Evolutionary conservation across 805 yeast species (phyloP), one percentile per base, ranked within the genome.

Genomic region (Candida silvatica): DNA sequence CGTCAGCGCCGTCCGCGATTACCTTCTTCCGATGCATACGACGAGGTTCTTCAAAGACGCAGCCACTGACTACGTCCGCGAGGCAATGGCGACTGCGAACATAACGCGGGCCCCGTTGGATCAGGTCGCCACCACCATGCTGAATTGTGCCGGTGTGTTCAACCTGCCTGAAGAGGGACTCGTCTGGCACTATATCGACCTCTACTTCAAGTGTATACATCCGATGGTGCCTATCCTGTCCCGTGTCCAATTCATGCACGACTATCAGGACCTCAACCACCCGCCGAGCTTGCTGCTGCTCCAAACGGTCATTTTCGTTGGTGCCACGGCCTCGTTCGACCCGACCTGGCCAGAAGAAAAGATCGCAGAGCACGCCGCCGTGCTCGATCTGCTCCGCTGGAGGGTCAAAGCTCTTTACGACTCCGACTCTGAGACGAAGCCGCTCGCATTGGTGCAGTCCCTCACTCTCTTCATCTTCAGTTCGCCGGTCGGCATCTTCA

Each of bases 381-480:
- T 44, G 2, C 35, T 42, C 32, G 58, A 71, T 38, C 73, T 83
- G 3, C 72, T 82, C 40, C 77, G 76, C 56, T 69, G 75, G 44
- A 66, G 94, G 14, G 88, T 87, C 4, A 80, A 78, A 57, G 83
- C 86, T 0, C 57, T 84, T 18, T 80, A 72, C 52, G 90, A 82
- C 47, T 71, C 82, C 2, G 72, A 70, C 42, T 72, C 73, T 44
- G 92, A 83, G 55, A 58, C 67, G 22, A 86, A 81, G 47, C 73
- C 82, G 1, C 61, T 78, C 2, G 58, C 72, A 5, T 57, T 78
- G 17, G 64, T 82, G 6, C 87, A 80, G 48, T 67, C 86, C 0
- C 59, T 79, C 26, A 54, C 75, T 17, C 56, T 82, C 20, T 65
- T 83, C 40, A 8, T 12, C 12, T 12, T 22, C 7, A 22, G 12